These are phyloP conservation scores for Aureobasidium sp. DNA, from an alignment of 2,329 filamentous ascomycete species.

Conservation along the genomic window DNA sequence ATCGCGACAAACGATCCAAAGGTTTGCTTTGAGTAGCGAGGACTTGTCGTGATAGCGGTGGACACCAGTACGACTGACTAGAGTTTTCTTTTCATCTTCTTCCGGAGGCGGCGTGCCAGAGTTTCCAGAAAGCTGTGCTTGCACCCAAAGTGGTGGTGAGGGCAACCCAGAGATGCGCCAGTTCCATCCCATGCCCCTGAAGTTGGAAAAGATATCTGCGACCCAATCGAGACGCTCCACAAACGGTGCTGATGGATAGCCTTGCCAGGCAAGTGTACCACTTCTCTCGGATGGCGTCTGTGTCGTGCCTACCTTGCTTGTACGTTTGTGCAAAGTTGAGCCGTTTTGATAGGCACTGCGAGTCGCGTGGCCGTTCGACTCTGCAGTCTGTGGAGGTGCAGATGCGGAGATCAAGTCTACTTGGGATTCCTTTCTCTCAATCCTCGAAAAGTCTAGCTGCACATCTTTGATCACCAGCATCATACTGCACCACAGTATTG, in stretches of 20 bases:
- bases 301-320: slow-evolving; percentile 21
- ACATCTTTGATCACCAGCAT: slow-evolving; percentile 51
- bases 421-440: slow-evolving; percentile 37
- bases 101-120: slow-evolving; percentile 18
- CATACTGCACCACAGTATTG: slow-evolving; percentile 46
- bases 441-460: slow-evolving; percentile 49
- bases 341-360: slow-evolving; percentile 3
- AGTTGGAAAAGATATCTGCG: slow-evolving; percentile 49
- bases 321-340: slow-evolving; percentile 14
- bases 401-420: neutral
- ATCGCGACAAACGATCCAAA: slow-evolving; percentile 41
- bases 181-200: slow-evolving; percentile 55
- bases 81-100: slow-evolving; percentile 13
- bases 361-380: slow-evolving; percentile 8
- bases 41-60: slow-evolving; percentile 30
- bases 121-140: slow-evolving; percentile 32
- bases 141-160: slow-evolving; percentile 36
- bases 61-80: slow-evolving; percentile 30
- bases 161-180: slow-evolving; percentile 47
- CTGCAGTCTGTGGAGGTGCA: neutral
- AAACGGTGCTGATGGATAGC: slow-evolving; percentile 42
- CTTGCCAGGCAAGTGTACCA: slow-evolving; percentile 46
- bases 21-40: slow-evolving; percentile 30
- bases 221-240: slow-evolving; percentile 53
- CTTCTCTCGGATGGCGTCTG: slow-evolving; percentile 21